Evolutionary conservation across 2,329 filamentous ascomycete genomes (phyloP), one percentile per base, ranked within the genome.

Genomic region (Fusarium pilosicola): DNA sequence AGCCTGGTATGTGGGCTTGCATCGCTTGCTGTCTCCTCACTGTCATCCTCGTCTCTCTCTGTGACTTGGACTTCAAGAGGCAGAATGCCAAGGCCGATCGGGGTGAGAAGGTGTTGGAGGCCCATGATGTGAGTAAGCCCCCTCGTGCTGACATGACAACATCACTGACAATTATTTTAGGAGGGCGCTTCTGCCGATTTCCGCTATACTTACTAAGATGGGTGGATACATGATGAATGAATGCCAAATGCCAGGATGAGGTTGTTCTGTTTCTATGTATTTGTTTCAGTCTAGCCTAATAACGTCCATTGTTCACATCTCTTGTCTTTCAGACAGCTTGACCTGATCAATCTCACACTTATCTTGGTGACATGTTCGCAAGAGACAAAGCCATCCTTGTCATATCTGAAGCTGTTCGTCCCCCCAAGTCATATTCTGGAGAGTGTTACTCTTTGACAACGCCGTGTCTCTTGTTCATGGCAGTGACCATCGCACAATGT

Each of bases 1-100:
- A 80, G 76, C 88, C 88, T 0, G 88, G 88, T 30, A 81, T 90
- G 74, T 90, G 85, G 62, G 84, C 88, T 10, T 89, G 88, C 79
- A 87, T 90, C 48, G 84, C 87, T 3, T 87, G 84, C 72, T 83
- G 82, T 30, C 74, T 86, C 4, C 70, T 89, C 51, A 86, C 79
- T 30, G 76, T 89, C 6, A 34, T 88, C 9, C 69, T 89, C 24
- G 86, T 89, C 2, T 58, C 74, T 6, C 14, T 84, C 1, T 78
- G 84, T 30, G 85, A 83, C 28, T 32, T 85, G 7, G 79, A 81
- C 9, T 88, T 86, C 69, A 81, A 80, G 68, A 69, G 81, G 20
- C 78, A 84, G 73, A 89, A 90, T 72, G 79, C 76, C 63, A 84
- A 84, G 78, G 88, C 88, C 0, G 87, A 89, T n/a, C 79, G 84